A percentile compares a stretch with the other conserved stretches of the same genome.
These are phyloP conservation scores for Mariannaea elegans DNA, from an alignment of 2,329 filamentous ascomycete species.

Conservation along the genomic window DNA sequence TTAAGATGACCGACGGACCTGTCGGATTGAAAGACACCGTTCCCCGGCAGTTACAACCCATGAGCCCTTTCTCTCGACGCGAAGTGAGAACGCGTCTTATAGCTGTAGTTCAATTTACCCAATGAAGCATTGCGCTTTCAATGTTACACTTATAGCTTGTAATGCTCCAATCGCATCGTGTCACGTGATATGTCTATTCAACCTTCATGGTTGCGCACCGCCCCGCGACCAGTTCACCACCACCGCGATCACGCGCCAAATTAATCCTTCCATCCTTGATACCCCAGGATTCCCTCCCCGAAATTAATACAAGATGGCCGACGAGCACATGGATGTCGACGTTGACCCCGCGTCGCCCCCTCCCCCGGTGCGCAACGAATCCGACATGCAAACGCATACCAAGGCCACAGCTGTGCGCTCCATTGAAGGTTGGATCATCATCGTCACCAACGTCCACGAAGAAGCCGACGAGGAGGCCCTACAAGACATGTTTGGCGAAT, in stretches of 20 bases:
- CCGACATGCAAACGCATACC: constrained; percentile 75
- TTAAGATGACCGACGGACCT: constrained; percentile 5
- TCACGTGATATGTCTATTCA: constrained; percentile 21
- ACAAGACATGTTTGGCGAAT: constrained; percentile 84
- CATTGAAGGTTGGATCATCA: constrained; percentile 90
- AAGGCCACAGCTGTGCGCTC: constrained; percentile 84
- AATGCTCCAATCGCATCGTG: neutral
- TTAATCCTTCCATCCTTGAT: neutral
- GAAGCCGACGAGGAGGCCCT: constrained; percentile 86
- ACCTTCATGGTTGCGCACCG: neutral
- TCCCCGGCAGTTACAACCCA: neutral
- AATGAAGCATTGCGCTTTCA: constrained; percentile 7
- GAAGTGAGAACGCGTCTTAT: neutral
- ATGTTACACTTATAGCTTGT: neutral
- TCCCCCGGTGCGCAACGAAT: constrained; percentile 58
- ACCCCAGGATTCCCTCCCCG: neutral
- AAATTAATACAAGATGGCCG: constrained; percentile 53
- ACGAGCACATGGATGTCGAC: constrained; percentile 66
- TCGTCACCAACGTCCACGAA: constrained; percentile 88
- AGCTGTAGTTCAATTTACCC: neutral
- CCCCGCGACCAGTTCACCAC: constrained; percentile 14
- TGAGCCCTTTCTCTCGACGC: neutral
- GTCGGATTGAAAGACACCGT: neutral
- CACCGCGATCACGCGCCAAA: neutral
- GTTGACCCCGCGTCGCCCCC: constrained; percentile 47